Percentiles rank a stretch among this genome's conserved stretches.
Conservation (phyloP, 108 stramenopile species). For the Epithemia pelagica region DNA sequence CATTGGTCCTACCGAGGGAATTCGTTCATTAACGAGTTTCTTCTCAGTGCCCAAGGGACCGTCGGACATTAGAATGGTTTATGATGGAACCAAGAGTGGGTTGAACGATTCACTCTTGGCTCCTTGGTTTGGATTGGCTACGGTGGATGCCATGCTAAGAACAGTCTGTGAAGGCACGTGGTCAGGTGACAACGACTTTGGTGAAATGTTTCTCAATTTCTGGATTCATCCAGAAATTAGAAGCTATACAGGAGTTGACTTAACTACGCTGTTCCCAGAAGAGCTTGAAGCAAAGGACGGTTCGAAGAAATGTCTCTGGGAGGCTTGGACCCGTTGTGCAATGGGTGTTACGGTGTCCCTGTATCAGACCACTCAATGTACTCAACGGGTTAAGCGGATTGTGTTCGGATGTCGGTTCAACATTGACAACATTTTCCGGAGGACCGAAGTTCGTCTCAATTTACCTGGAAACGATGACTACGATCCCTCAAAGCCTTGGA, state of each 20-base stretch:
- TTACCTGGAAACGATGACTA: slow-evolving; percentile 29
- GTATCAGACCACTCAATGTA: neutral
- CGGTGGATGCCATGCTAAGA: neutral
- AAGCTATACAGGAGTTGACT: neutral
- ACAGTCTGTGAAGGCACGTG: neutral
- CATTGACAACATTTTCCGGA: slow-evolving; percentile 25
- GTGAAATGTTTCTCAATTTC: neutral
- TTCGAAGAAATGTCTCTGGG: neutral
- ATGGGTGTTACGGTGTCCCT: neutral
- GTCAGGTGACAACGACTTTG: neutral
- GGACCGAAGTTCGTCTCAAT: slow-evolving; percentile 22
- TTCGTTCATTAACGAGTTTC: neutral
- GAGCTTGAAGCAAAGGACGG: neutral
- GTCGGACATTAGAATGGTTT: neutral
- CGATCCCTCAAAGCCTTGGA: slow-evolving; percentile 24
- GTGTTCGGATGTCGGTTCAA: neutral
- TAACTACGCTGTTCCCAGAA: neutral
- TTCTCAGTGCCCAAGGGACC: neutral
- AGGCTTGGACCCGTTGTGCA: neutral
- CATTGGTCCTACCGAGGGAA: neutral
- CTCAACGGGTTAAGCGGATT: neutral
- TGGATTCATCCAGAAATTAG: neutral
- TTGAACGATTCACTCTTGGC: neutral
- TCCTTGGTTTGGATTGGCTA: neutral
- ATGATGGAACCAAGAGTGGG: neutral